Conservation (phyloP, 768 basidiomycete genomes). For the Macrolepiota fuliginosa region DNA sequence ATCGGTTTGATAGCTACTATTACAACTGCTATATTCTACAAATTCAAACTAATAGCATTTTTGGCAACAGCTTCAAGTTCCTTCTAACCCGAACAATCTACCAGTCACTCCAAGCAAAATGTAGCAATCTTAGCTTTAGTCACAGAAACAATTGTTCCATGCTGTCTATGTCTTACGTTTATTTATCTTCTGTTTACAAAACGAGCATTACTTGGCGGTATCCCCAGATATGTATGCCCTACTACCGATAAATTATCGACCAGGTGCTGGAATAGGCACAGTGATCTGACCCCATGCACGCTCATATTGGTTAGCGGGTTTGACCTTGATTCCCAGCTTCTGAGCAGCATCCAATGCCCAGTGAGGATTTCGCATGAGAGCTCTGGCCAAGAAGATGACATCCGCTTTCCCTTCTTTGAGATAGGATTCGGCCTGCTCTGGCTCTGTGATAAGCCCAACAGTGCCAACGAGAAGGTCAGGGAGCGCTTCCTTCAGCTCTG, state of each 20-base stretch:
- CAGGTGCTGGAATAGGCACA: background rate
- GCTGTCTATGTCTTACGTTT: too few relatives aligned
- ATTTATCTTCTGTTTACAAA: too few relatives aligned
- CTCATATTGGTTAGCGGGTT: conserved; percentile 73
- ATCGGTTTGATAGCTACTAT: background rate
- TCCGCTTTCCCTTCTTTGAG: conserved; percentile 66
- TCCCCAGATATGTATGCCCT: background rate
- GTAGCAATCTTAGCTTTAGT: too few relatives aligned
- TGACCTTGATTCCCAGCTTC: conserved; percentile 63
- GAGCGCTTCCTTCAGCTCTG: conserved; percentile 57
- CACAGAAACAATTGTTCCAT: too few relatives aligned
- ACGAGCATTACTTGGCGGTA: background rate
- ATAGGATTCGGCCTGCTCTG: conserved; percentile 51
- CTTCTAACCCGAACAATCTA: too few relatives aligned
- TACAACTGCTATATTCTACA: background rate
- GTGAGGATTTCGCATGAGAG: conserved; percentile 63
- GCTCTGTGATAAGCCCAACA: conserved; percentile 73
- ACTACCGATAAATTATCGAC: background rate
- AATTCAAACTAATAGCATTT: background rate
- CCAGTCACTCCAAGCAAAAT: too few relatives aligned
- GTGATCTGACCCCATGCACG: conserved; percentile 41
- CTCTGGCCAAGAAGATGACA: conserved; percentile 64
- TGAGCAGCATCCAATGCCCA: conserved; percentile 63
- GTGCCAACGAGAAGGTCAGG: conserved; percentile 55
- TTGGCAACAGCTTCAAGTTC: background rate